phyloP scores from a whole-genome alignment of 208 protist species.

The Crithidia brevicula region DNA sequence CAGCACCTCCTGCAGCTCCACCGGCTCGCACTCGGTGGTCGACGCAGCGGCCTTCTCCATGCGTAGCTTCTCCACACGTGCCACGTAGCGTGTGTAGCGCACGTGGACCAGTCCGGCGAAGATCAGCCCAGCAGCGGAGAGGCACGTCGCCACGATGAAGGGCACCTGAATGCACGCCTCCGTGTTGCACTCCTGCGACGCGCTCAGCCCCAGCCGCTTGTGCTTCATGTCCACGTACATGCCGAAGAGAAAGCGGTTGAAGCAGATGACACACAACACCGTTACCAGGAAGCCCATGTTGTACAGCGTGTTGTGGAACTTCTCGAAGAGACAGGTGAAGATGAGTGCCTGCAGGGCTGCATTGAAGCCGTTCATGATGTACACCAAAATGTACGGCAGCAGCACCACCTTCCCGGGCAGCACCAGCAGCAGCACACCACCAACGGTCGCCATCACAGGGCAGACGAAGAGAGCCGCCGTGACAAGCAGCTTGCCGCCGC shows the following conservation, averaged over 20 bases:
- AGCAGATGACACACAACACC: constrained; percentile 50
- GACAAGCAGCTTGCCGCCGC: constrained; percentile 37
- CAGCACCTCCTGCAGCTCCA: constrained; percentile 12
- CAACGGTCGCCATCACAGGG: constrained; percentile 36
- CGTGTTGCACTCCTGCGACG: constrained; percentile 37
- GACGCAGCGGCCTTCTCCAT: background rate
- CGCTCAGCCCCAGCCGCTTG: constrained; percentile 28
- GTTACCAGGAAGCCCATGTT: constrained; percentile 45
- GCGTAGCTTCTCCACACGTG: constrained; percentile 1
- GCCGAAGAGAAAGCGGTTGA: constrained; percentile 67
- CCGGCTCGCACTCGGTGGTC: constrained; percentile 2
- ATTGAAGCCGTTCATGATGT: constrained; percentile 55
- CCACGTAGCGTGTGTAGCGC: constrained; percentile 55
- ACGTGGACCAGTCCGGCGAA: constrained; percentile 43
- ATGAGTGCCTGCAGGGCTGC: constrained; percentile 49
- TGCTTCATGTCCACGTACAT: constrained; percentile 52
- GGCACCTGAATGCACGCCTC: constrained; percentile 45
- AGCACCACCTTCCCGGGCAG: constrained; percentile 47
- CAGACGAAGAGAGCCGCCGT: constrained; percentile 36
- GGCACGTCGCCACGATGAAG: constrained; percentile 48
- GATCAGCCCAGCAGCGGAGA: constrained; percentile 37
- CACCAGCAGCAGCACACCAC: constrained; percentile 47
- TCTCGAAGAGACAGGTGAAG: constrained; percentile 54
- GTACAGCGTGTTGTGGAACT: constrained; percentile 57
- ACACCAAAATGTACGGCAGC: constrained; percentile 57